phyloP scores from a whole-genome alignment of 495 filamentous ascomycete species.

The Neurospora discreta region DNA sequence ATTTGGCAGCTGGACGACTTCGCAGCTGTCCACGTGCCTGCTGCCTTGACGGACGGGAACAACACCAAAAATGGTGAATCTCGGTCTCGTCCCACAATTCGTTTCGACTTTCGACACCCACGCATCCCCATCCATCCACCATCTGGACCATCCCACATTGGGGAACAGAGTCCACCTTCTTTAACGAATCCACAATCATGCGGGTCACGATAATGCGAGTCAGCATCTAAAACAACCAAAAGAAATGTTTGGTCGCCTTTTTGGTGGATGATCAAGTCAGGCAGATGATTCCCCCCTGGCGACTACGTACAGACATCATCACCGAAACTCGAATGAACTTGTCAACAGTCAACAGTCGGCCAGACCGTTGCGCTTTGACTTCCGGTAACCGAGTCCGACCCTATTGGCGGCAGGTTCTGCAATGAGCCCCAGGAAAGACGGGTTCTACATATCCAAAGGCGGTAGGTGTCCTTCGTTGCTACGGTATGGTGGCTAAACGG shows the following conservation, averaged over 20 bases:
- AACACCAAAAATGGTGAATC: neutral
- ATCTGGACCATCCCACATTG: neutral
- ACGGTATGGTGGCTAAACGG: neutral
- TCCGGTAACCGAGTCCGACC: neutral
- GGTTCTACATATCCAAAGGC: neutral
- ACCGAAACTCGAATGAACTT: neutral
- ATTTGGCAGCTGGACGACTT: neutral
- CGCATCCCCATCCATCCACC: neutral
- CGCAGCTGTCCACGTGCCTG: neutral
- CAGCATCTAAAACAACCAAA: neutral
- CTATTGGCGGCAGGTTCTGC: neutral
- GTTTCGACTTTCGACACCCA: neutral
- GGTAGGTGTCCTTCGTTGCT: neutral
- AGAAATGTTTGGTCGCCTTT: neutral
- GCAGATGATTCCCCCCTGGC: neutral
- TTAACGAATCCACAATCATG: neutral
- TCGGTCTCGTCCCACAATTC: neutral
- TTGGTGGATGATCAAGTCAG: neutral
- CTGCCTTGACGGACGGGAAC: neutral
- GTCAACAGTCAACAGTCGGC: neutral
- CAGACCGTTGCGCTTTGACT: neutral
- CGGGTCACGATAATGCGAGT: neutral
- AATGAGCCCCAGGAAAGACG: neutral
- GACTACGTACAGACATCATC: neutral
- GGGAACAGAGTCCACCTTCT: neutral